Percentiles rank a stretch among this genome's conserved stretches.
These are phyloP conservation scores for Malbranchea cinnamomea DNA, from an alignment of 2,329 filamentous ascomycete genomes.

Conservation along the genomic window DNA sequence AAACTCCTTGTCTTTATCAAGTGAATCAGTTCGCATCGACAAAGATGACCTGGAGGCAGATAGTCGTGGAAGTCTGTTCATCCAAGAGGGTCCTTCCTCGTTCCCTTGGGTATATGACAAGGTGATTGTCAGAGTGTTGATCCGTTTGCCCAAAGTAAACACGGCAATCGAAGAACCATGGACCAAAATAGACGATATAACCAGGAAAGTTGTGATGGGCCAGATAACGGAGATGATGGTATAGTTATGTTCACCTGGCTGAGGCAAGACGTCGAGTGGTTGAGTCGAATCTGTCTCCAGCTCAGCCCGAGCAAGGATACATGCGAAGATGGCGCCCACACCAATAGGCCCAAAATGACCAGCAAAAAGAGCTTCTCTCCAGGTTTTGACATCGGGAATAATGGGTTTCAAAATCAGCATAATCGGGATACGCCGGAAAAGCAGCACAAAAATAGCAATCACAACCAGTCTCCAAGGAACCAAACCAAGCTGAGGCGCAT, in stretches of 20 bases:
- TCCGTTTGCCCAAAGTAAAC: slow-evolving; percentile 92
- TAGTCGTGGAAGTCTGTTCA: slow-evolving; percentile 73
- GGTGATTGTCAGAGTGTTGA: slow-evolving; percentile 89
- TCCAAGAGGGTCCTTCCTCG: slow-evolving; percentile 83
- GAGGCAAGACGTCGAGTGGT: slow-evolving; percentile 48
- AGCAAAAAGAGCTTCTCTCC: slow-evolving; percentile 91
- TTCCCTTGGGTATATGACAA: slow-evolving; percentile 89
- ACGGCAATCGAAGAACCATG: slow-evolving; percentile 97
- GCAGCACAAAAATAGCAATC: slow-evolving; percentile 79
- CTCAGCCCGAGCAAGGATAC: slow-evolving; percentile 85
- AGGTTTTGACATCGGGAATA: slow-evolving; percentile 95
- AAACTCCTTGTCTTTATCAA: slow-evolving; percentile 42
- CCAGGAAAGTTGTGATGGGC: slow-evolving; percentile 89
- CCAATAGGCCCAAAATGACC: slow-evolving; percentile 97
- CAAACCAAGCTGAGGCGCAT: slow-evolving; percentile 57
- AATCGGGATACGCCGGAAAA: slow-evolving; percentile 90
- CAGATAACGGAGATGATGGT: slow-evolving; percentile 74
- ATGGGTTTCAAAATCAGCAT: slow-evolving; percentile 84
- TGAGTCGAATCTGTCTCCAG: slow-evolving; percentile 63
- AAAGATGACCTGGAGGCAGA: slow-evolving; percentile 70
- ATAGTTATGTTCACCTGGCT: slow-evolving; percentile 43
- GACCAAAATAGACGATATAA: slow-evolving; percentile 85
- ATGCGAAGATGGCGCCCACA: slow-evolving; percentile 89
- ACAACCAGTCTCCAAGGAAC: slow-evolving; percentile 84
- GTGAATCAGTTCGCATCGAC: slow-evolving; percentile 56